Evolutionary conservation across 139 green algal species (phyloP).

Genomic region (Monoraphidium neglectum): DNA sequence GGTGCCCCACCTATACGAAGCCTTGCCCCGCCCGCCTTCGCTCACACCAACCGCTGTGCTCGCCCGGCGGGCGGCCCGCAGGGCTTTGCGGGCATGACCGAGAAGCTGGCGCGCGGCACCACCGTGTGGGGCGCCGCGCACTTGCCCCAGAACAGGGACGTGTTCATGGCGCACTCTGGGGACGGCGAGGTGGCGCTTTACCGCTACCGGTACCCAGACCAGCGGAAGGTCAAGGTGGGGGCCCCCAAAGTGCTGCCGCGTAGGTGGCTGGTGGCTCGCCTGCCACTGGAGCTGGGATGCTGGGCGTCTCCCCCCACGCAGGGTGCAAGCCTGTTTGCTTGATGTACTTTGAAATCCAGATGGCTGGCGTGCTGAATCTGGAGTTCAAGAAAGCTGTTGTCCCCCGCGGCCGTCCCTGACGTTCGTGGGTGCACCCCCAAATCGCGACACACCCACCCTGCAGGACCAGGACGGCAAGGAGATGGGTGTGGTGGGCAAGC

Average conservation of each 20-base stretch:
- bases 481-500: slow-evolving; percentile 73
- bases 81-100: slow-evolving; percentile 72
- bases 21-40: too few relatives aligned
- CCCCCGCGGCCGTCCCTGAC: background rate
- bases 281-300: too few relatives aligned
- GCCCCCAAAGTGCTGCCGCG: too few relatives aligned
- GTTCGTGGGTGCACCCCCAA: background rate
- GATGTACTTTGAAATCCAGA: background rate
- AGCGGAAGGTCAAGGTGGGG: slow-evolving; percentile 73
- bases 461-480: slow-evolving; percentile 70
- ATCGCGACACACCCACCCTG: background rate
- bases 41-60: too few relatives aligned
- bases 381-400: background rate
- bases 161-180: slow-evolving; percentile 67
- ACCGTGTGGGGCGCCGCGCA: slow-evolving; percentile 81
- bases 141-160: slow-evolving; percentile 89
- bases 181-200: slow-evolving; percentile 86
- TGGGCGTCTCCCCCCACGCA: too few relatives aligned
- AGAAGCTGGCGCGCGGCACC: slow-evolving; percentile 51
- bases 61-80: too few relatives aligned
- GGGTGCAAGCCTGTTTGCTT: too few relatives aligned
- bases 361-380: background rate
- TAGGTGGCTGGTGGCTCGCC: too few relatives aligned
- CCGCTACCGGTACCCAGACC: slow-evolving; percentile 91
- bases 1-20: too few relatives aligned